Evolutionary conservation across 202 grass and related monocot species (phyloP).

Genomic region (Brachypodium distachyon): DNA sequence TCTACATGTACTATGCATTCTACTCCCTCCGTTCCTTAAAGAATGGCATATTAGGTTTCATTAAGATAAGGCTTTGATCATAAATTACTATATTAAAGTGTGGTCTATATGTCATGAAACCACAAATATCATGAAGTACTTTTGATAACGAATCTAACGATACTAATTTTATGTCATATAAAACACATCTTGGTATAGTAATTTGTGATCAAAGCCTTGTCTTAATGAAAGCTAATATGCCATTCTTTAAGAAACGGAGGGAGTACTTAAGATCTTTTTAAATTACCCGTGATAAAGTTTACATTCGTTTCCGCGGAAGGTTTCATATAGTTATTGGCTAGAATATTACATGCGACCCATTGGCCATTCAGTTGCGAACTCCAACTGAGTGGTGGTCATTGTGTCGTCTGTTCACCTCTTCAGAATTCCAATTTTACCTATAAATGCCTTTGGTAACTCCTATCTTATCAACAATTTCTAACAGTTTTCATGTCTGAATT

Average conservation of each 20-base stretch:
- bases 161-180: too few relatives aligned
- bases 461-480: neutral
- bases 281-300: neutral
- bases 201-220: too few relatives aligned
- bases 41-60: too few relatives aligned
- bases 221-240: too few relatives aligned
- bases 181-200: too few relatives aligned
- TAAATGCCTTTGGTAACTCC: slow-evolving; percentile 55
- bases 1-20: neutral
- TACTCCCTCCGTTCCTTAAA: too few relatives aligned
- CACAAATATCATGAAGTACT: too few relatives aligned
- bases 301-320: slow-evolving; percentile 27
- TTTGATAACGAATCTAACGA: too few relatives aligned
- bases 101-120: too few relatives aligned
- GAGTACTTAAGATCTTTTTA: slow-evolving; percentile 1
- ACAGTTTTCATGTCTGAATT: neutral
- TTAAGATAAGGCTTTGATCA: too few relatives aligned
- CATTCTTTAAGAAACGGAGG: too few relatives aligned
- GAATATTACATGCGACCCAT: slow-evolving; percentile 58
- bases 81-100: too few relatives aligned
- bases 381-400: slow-evolving; percentile 62
- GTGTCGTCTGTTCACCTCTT: slow-evolving; percentile 57
- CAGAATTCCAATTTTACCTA: slow-evolving; percentile 52
- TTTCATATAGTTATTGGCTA: slow-evolving; percentile 55
- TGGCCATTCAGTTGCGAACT: slow-evolving; percentile 70